Percentiles rank a stretch among this genome's conserved stretches.
Evolutionary conservation across 1,284 basidiomycete genomes (phyloP).

Genomic region (Vanrija sp.): DNA sequence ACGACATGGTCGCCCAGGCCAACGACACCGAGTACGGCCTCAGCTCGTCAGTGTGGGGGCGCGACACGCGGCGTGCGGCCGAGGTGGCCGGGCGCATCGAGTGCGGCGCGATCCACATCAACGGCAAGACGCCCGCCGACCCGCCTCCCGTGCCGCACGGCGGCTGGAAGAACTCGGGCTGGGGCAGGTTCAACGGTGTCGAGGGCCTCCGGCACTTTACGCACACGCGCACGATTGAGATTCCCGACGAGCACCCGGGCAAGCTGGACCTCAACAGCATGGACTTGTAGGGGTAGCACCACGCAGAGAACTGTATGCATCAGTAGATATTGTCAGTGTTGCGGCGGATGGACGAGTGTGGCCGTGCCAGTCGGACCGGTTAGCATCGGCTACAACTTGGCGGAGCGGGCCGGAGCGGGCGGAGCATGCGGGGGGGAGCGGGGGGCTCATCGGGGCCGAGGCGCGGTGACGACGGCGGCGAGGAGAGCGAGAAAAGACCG

Average conservation of each 20-base stretch:
- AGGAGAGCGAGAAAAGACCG: no score
- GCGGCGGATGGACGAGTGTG: no score
- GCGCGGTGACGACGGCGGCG: no score
- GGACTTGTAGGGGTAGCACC: no score
- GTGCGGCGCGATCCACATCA: slow-evolving; percentile 25
- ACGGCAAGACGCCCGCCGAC: slow-evolving; percentile 12
- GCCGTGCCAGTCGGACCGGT: no score
- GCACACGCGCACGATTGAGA: slow-evolving; percentile 14
- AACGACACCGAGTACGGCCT: slow-evolving; percentile 59
- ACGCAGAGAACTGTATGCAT: no score
- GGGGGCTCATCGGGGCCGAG: no score
- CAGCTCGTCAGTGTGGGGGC: slow-evolving; percentile 57
- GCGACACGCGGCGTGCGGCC: slow-evolving; percentile 53
- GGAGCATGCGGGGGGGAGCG: no score
- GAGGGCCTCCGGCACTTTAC: slow-evolving; percentile 23
- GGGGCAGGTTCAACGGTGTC: slow-evolving; percentile 31
- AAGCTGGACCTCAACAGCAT: no score
- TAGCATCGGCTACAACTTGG: no score
- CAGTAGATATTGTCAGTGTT: no score
- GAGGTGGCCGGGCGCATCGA: slow-evolving; percentile 54
- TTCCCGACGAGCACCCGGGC: neutral
- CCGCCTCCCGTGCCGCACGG: slow-evolving; percentile 17
- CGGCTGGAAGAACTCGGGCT: slow-evolving; percentile 27
- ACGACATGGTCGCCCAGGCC: slow-evolving; percentile 52
- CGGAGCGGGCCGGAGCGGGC: no score